Conservation (phyloP, 1,284 basidiomycete genomes). For the Erythrobasidium hasegawianum region DNA sequence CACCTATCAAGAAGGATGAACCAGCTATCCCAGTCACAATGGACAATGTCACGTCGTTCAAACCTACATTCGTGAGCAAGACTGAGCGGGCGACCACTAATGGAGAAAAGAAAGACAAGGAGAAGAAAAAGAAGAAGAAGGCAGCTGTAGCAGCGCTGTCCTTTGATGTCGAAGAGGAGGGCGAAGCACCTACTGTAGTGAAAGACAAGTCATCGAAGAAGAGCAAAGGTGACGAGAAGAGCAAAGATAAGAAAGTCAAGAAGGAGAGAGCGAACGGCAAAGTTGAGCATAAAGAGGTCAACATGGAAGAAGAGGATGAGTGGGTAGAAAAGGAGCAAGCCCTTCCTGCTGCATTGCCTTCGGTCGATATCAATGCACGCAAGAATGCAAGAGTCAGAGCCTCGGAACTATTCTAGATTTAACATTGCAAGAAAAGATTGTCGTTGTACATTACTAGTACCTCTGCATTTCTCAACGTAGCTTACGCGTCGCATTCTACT, state of each 20-base stretch:
- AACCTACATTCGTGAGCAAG: slow-evolving; percentile 63
- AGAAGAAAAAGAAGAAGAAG: slow-evolving; percentile 50
- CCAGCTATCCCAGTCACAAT: slow-evolving; percentile 24
- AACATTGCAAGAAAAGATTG: no score
- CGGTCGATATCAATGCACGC: not conserved
- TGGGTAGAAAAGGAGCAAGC: slow-evolving; percentile 49
- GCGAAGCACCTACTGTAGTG: slow-evolving; percentile 55
- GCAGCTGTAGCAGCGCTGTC: slow-evolving; percentile 47
- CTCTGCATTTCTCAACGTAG: not conserved
- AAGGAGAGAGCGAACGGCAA: slow-evolving; percentile 36
- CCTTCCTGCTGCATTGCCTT: not conserved
- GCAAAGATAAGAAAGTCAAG: slow-evolving; percentile 45
- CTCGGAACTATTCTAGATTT: slow-evolving; percentile 20
- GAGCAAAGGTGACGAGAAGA: slow-evolving; percentile 48
- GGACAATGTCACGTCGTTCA: slow-evolving; percentile 56
- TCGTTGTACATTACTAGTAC: not conserved
- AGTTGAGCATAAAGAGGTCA: slow-evolving; percentile 32
- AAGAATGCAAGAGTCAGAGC: slow-evolving; percentile 19
- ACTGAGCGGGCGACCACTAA: slow-evolving; percentile 22
- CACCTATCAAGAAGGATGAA: not conserved
- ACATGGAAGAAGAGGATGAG: slow-evolving; percentile 50
- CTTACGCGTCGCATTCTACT: not conserved
- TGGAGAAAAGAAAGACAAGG: slow-evolving; percentile 40
- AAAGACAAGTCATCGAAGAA: slow-evolving; percentile 55
- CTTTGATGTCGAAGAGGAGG: slow-evolving; percentile 49